Conservation (phyloP, 768 basidiomycete species). For the Lactarius tabidus region DNA sequence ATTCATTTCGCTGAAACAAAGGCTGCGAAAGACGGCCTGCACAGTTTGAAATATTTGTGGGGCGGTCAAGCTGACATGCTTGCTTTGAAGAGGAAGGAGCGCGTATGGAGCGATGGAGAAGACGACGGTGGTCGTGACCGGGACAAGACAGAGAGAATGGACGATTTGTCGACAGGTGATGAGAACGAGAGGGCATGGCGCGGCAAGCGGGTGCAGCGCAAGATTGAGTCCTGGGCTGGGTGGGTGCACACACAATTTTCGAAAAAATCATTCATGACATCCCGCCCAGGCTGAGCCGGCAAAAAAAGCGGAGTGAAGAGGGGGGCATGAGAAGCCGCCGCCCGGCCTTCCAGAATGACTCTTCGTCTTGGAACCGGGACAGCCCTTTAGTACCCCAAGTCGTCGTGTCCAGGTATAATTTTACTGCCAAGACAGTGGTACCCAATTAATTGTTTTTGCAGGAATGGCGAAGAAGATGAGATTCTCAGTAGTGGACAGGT, state of each 20-base stretch:
- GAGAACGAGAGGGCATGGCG: constrained; percentile 33
- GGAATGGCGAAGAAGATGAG: constrained; percentile 53
- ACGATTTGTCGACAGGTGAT: constrained; percentile 28
- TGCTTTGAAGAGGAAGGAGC: constrained; percentile 36
- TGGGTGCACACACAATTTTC: constrained; percentile 30
- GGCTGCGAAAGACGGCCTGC: constrained; percentile 34
- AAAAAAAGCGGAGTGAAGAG: constrained; percentile 36
- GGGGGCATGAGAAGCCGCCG: constrained; percentile 27
- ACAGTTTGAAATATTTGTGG: constrained; percentile 35
- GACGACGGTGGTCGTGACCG: constrained; percentile 36
- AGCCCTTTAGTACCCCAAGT: constrained; percentile 37
- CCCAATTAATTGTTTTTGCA: constrained; percentile 1
- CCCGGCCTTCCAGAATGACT: constrained; percentile 21
- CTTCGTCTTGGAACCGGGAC: constrained; percentile 22
- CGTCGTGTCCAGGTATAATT: constrained; percentile 39
- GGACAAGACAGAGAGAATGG: constrained; percentile 32
- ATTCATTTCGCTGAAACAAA: constrained; percentile 40
- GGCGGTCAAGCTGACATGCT: constrained; percentile 34
- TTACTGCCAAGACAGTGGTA: not conserved
- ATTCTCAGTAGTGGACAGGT: constrained; percentile 75
- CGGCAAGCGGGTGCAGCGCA: constrained; percentile 40
- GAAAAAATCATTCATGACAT: not conserved
- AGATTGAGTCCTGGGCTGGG: constrained; percentile 49
- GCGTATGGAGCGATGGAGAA: constrained; percentile 35
- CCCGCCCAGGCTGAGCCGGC: constrained; percentile 27